phyloP scores from a whole-genome alignment of 768 basidiomycete genomes.

The Russula vinacea region DNA sequence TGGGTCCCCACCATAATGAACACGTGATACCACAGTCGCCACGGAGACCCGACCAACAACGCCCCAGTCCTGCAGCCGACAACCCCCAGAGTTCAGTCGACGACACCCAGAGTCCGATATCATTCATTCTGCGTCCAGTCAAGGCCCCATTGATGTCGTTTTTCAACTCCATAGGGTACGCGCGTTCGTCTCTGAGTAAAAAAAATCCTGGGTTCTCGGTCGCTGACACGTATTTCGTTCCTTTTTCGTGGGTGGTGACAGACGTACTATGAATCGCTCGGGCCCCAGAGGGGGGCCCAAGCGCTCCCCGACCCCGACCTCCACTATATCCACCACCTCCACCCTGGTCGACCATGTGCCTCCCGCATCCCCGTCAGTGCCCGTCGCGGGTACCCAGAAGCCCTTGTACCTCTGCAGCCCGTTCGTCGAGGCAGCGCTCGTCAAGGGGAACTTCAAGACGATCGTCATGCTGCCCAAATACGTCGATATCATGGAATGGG shows the following conservation, averaged over 20 bases:
- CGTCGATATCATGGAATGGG: conserved; percentile 95
- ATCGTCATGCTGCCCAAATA: conserved; percentile 96
- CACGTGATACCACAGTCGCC: conserved; percentile 25
- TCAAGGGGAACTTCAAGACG: conserved; percentile 98
- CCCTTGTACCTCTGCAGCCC: conserved; percentile 90
- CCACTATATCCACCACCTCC: conserved; percentile 50
- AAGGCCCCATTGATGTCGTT: conserved; percentile 58
- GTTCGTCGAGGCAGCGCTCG: conserved; percentile 91
- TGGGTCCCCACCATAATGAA: neutral
- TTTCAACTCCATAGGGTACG: conserved; percentile 78
- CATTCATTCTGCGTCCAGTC: neutral
- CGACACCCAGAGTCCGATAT: neutral
- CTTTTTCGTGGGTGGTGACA: conserved; percentile 35
- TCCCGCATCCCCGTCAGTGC: conserved; percentile 40
- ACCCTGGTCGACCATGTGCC: conserved; percentile 38
- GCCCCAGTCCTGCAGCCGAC: neutral
- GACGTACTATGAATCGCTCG: conserved; percentile 72
- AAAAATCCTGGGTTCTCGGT: too few species aligned
- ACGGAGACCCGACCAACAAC: conserved; percentile 20
- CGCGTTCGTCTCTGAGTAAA: too few species aligned
- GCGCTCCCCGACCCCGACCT: conserved; percentile 73
- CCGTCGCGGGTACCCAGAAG: conserved; percentile 48
- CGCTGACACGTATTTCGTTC: neutral
- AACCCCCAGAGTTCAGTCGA: neutral
- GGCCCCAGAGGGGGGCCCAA: conserved; percentile 56